Conservation (phyloP, 148 eudicot genomes). For the Arctostaphylos glauca region DNA sequence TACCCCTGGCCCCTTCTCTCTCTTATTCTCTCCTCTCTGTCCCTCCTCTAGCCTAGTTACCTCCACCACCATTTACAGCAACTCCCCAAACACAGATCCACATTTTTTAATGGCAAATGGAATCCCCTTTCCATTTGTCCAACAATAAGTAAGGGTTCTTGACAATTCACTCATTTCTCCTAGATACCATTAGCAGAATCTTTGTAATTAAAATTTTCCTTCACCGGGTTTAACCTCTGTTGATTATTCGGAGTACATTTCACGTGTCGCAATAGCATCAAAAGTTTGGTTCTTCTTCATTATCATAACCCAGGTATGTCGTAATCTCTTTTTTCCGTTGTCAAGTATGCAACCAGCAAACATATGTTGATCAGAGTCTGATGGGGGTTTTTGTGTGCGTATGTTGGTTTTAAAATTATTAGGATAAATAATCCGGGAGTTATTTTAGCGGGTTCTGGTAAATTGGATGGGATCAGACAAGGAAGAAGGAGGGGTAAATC, state of each 20-base stretch:
- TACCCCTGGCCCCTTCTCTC: neutral
- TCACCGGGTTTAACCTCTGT: neutral
- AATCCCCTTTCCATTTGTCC: neutral
- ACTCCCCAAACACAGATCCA: too few species aligned
- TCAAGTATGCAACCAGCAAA: neutral
- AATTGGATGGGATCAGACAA: conserved; percentile 8
- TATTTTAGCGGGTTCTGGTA: neutral
- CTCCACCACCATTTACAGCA: neutral
- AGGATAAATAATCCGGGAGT: neutral
- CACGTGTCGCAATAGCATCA: neutral
- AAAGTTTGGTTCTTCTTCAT: neutral
- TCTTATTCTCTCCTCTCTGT: neutral
- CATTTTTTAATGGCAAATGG: too few species aligned
- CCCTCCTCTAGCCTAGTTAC: neutral
- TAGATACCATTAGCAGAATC: neutral
- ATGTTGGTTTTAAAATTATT: neutral
- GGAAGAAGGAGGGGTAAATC: neutral
- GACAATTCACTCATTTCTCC: neutral
- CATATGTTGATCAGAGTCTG: neutral
- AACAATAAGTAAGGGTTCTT: neutral
- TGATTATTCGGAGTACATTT: neutral
- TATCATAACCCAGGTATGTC: neutral
- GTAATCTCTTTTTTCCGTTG: neutral
- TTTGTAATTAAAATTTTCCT: neutral
- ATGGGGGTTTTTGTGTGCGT: neutral